Evolutionary conservation across 148 eudicot genomes (phyloP), one percentile per base, ranked within the genome.

Genomic region (Rhododendron ferrugineum): DNA sequence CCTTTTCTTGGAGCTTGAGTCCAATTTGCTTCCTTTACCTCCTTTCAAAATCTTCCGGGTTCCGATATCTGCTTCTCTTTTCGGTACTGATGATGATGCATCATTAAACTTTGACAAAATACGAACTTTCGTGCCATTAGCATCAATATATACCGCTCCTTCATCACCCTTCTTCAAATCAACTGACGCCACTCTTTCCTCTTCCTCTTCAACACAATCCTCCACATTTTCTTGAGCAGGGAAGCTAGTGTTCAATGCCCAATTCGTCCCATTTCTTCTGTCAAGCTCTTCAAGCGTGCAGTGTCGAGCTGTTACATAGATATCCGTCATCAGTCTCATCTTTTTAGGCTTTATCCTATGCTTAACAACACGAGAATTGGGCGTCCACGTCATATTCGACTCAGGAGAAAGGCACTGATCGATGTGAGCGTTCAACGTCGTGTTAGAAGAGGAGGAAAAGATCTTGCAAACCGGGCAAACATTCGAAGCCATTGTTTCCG

Each of bases 351-450:
- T 96, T 88, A 95, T 87, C 88, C 92, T 89, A 88, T 92, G 94
- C 89, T 91, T 92, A 78, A 87, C 60, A 64, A 90, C 89, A 87
- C 88, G 92, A 78, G 93, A 78, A 86, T 88, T 86, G 80, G 89
- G 88, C 2, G 85, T 81, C 91, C 93, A 91, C 75, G 85, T 89
- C 13, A 87, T 83, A 47, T 86, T 84, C 70, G 98, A 86, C 79
- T 93, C 93, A 58, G 89, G 89, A 85, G 97, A 92, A 84, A 96
- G 96, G 85, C 99, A 96, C 85, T 95, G 98, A 92, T 96, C 99
- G 70, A 96, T 96, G 85, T 96, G 99, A 78, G 98, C 98, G 90
- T 96, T 96, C 89, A 96, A 92, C n/a, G 95, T 96, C 32, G 98
- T 96, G 88, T 96, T 96, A 10, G 98, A 96, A 76, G 97, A 88